phyloP scores from a whole-genome alignment of 257 asterid species.

The Salvia splendens region DNA sequence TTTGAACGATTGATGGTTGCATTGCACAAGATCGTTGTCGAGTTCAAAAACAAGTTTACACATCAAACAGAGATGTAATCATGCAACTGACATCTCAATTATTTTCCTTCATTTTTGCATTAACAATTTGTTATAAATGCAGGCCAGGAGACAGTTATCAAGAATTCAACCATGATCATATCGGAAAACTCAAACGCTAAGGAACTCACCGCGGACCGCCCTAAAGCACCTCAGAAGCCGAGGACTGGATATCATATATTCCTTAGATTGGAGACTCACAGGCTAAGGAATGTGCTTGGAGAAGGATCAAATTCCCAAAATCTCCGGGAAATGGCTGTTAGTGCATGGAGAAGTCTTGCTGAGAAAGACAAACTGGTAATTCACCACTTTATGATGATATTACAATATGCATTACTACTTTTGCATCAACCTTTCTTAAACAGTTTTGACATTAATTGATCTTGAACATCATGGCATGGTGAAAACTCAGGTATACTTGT shows the following conservation, averaged over 20 bases:
- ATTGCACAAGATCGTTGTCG: constrained; percentile 3
- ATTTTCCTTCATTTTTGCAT: background rate
- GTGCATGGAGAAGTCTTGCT: constrained; percentile 58
- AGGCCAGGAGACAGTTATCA: constrained; percentile 39
- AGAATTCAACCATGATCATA: constrained; percentile 29
- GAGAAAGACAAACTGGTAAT: constrained; percentile 56
- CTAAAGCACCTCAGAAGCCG: constrained; percentile 47
- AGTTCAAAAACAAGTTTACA: background rate
- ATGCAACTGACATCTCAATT: background rate
- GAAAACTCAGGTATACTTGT: background rate
- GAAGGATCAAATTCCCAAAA: constrained; percentile 37
- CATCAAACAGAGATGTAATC: too few relatives aligned
- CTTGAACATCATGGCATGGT: background rate
- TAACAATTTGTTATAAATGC: constrained; percentile 24
- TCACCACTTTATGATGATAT: background rate
- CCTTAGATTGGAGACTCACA: constrained; percentile 52
- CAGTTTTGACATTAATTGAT: too few relatives aligned
- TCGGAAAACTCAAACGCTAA: constrained; percentile 17
- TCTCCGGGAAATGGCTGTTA: constrained; percentile 48
- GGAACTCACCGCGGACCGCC: constrained; percentile 30
- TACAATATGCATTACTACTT: background rate
- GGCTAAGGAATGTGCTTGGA: constrained; percentile 48
- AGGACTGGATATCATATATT: constrained; percentile 65
- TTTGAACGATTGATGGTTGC: background rate
- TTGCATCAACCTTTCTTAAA: background rate